Evolutionary conservation across 2,329 filamentous ascomycete genomes (phyloP), one percentile per base, ranked within the genome.

Genomic region (Calonectria pseudoturangicola): DNA sequence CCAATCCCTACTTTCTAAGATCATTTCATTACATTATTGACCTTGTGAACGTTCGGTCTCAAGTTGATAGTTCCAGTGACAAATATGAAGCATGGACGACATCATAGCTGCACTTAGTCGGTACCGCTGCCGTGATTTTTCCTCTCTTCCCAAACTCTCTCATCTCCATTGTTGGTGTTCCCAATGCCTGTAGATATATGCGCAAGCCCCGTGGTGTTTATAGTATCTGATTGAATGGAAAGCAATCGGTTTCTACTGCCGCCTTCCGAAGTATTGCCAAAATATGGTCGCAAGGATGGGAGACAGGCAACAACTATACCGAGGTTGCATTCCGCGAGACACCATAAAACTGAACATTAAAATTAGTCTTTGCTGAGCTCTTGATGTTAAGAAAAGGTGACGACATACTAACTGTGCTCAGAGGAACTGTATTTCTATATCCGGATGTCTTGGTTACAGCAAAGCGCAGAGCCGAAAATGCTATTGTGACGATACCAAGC

Each of bases 221-320:
- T 39, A 2, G 51, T 58, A 25, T 58, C 51, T 25, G 18, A 18
- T 25, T 58, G 33, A 12, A 58, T 58, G 12, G 51, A 58, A 1
- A 39, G 9, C 4, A 58, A 8, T 25, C 51, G 36, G 12, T 58
- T 58, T 58, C 12, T 58, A 9, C n/a, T 58, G 10, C 30, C 10
- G 8, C 51, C 51, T 13, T 58, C 51, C 1, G 51, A 36, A 13
- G 51, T 58, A 25, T 25, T 58, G 12, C 56, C 36, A 45, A 62
- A 43, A 21, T 62, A 62, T 21, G 56, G 56, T n/a, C 56, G 36
- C 9, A 62, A 18, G 0, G 56, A 62, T 18, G 56, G 36, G 4
- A 62, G 39, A 9, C 56, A 62, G 21, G 56, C 56, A 12, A 43
- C 36, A 30, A 62, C 39, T 43, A 62, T 45, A 10, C 56, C 18